phyloP scores from a whole-genome alignment of 2,329 filamentous ascomycete species.

The Colletotrichum siamense region DNA sequence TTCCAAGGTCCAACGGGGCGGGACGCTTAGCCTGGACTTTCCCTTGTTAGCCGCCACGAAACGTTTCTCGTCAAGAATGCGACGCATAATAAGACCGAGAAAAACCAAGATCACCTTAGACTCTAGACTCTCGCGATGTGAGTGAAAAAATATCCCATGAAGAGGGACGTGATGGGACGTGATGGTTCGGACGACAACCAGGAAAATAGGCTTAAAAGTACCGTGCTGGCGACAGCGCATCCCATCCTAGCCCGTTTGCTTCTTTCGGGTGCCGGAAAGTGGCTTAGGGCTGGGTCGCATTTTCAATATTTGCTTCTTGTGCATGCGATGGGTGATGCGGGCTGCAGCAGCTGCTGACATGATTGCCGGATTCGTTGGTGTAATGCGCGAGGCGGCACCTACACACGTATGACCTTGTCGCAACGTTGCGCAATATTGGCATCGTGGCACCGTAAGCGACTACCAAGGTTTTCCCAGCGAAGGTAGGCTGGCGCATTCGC shows the following conservation, averaged over 20 bases:
- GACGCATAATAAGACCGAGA: background rate
- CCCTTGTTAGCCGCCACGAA: background rate
- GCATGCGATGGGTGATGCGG: background rate
- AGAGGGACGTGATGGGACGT: background rate
- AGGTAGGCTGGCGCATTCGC: background rate
- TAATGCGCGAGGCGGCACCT: background rate
- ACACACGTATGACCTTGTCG: background rate
- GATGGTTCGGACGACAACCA: background rate
- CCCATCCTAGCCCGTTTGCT: background rate
- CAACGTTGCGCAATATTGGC: background rate
- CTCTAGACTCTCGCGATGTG: background rate
- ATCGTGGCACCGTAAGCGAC: slow-evolving; percentile 8
- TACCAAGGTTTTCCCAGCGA: background rate
- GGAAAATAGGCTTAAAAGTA: background rate
- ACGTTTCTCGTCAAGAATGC: background rate
- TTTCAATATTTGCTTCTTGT: background rate
- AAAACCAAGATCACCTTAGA: background rate
- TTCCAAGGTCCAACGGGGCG: background rate
- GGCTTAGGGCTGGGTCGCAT: slow-evolving; percentile 18
- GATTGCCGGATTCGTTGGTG: background rate
- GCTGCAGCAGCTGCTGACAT: slow-evolving; percentile 1
- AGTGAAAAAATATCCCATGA: background rate
- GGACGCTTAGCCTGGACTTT: background rate
- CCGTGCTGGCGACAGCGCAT: background rate
- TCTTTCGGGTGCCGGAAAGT: background rate